A percentile compares a stretch with the other conserved stretches of the same genome.
phyloP scores from a whole-genome alignment of 1,139 yeast species.

The Arxiozyma telluris region DNA sequence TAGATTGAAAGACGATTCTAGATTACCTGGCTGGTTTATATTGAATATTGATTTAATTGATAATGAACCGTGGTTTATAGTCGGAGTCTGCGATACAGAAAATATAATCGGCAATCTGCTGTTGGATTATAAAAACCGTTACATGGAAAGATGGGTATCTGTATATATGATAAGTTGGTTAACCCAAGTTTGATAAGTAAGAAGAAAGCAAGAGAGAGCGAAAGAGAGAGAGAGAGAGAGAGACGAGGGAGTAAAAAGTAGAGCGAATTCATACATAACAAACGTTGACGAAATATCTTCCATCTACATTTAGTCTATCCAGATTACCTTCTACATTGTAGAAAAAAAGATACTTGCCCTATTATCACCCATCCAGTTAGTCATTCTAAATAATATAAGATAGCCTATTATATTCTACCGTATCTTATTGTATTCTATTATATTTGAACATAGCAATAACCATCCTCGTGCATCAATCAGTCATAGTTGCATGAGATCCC shows the following conservation, averaged over 20 bases:
- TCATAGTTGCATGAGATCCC: not conserved
- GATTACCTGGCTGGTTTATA: slow-evolving; percentile 1
- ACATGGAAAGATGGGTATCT: not conserved
- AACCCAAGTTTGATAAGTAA: too few species aligned
- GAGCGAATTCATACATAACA: too few species aligned
- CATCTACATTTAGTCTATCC: not conserved
- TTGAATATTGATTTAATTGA: not conserved
- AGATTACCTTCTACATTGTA: too few species aligned
- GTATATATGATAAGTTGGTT: slow-evolving; percentile 1
- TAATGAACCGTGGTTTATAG: not conserved
- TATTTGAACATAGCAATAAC: too few species aligned
- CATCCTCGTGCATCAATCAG: not conserved
- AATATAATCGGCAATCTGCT: not conserved
- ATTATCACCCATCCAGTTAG: too few species aligned
- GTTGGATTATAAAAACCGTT: not conserved
- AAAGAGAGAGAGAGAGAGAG: too few species aligned
- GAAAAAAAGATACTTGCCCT: too few species aligned
- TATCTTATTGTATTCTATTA: too few species aligned
- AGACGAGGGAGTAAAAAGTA: too few species aligned
- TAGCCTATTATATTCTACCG: not conserved
- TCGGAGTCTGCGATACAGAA: slow-evolving; percentile 3
- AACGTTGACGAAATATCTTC: not conserved
- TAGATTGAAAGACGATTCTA: not conserved
- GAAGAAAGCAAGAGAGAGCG: not conserved
- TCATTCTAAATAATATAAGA: too few species aligned